phyloP scores from a whole-genome alignment of 106 monocot species.

The Triglochin maritima region DNA sequence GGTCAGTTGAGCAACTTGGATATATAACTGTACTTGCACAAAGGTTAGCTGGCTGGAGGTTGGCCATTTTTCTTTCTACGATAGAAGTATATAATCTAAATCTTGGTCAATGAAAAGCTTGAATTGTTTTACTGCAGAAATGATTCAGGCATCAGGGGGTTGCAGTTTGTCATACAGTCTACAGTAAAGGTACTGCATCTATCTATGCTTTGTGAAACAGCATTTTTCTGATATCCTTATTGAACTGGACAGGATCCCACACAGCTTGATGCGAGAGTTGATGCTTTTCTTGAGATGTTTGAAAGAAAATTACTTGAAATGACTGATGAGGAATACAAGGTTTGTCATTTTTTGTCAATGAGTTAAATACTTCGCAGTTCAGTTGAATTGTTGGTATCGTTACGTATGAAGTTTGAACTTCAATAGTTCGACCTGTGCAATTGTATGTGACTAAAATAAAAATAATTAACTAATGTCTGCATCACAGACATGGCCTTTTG shows the following conservation, averaged over 20 bases:
- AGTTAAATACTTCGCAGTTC: too few relatives aligned
- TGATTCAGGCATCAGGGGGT: conserved; percentile 60
- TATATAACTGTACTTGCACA: conserved; percentile 65
- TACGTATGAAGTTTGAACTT: too few relatives aligned
- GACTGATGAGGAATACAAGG: conserved; percentile 56
- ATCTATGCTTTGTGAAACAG: neutral
- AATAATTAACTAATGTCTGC: too few relatives aligned
- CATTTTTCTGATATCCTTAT: neutral
- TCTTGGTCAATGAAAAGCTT: too few relatives aligned
- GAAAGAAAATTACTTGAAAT: conserved; percentile 64
- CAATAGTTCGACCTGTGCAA: too few relatives aligned
- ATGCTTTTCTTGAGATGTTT: conserved; percentile 68
- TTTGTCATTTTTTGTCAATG: neutral
- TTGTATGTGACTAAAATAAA: too few relatives aligned
- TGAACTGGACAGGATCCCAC: conserved; percentile 52
- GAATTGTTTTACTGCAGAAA: conserved; percentile 30
- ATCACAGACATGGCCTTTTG: too few relatives aligned
- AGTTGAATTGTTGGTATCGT: too few relatives aligned
- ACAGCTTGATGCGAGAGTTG: conserved; percentile 64
- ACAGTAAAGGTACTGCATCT: conserved; percentile 52
- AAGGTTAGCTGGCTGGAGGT: conserved; percentile 32
- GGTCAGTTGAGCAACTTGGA: conserved; percentile 94
- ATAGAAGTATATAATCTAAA: too few relatives aligned
- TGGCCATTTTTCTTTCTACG: too few relatives aligned
- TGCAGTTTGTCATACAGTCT: conserved; percentile 82